These are phyloP conservation scores for Falciphora oryzae DNA, from an alignment of 2,329 filamentous ascomycete genomes.

Conservation along the genomic window DNA sequence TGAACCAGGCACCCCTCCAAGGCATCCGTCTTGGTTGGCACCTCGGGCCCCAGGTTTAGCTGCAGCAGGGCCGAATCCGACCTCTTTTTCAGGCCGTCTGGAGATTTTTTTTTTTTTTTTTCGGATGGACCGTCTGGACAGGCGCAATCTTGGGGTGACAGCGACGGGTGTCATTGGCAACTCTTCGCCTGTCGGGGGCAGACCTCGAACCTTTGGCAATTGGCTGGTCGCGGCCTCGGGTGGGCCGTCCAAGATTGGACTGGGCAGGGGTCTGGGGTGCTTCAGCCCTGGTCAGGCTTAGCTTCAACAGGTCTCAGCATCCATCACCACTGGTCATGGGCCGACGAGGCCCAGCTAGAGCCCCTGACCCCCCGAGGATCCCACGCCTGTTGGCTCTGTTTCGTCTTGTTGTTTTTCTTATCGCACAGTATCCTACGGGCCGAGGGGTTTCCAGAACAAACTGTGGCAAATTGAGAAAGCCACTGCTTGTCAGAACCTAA, in stretches of 20 bases:
- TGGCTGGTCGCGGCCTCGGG: not conserved
- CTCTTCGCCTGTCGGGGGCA: not conserved
- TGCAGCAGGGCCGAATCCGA: not conserved
- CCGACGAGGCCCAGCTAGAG: not conserved
- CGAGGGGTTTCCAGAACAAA: not conserved
- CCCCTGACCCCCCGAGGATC: not conserved
- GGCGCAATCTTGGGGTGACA: not conserved
- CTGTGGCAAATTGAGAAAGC: not conserved
- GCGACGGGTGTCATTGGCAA: not conserved
- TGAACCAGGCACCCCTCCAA: not conserved
- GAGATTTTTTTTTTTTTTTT: not conserved
- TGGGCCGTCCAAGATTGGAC: not conserved
- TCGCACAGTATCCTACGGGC: not conserved
- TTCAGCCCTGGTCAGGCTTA: not conserved
- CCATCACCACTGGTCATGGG: not conserved
- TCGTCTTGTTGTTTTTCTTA: not conserved
- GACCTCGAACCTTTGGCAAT: not conserved
- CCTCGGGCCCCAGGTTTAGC: not conserved
- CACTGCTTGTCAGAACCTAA: not conserved
- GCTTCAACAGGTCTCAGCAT: not conserved
- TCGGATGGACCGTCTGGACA: not conserved
- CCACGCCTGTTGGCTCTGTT: slow-evolving; percentile 1
- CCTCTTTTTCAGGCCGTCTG: not conserved
- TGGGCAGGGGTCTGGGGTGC: not conserved
- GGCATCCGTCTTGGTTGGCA: not conserved